phyloP scores from a whole-genome alignment of 129 eudicot genomes.

The Centella asiatica region DNA sequence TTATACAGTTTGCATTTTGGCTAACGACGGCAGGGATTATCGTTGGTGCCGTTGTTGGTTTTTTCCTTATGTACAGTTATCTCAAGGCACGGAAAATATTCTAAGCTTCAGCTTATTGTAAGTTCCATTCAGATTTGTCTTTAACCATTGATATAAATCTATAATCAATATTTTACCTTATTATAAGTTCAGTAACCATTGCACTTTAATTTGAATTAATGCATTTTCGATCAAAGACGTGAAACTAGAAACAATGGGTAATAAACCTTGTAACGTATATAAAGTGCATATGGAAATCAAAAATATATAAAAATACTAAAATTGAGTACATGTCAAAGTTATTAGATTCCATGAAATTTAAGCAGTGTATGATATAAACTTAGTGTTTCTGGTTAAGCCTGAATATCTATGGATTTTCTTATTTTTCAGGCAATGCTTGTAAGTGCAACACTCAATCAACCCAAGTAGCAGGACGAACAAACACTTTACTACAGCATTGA shows the following conservation, averaged over 20 bases:
- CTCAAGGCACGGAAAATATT: slow-evolving; percentile 70
- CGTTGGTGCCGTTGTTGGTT: slow-evolving; percentile 69
- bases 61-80: slow-evolving; percentile 70
- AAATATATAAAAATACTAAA: no score
- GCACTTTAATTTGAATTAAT: background rate
- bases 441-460: background rate
- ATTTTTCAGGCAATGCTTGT: slow-evolving; percentile 9
- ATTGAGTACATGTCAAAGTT: no score
- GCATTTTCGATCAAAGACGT: background rate
- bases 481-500: background rate
- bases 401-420: background rate
- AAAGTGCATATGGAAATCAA: no score
- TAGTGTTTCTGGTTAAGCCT: background rate
- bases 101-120: slow-evolving; percentile 17
- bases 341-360: no score
- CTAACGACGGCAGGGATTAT: slow-evolving; percentile 79
- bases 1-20: slow-evolving; percentile 93
- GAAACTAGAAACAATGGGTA: background rate
- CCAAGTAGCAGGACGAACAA: background rate
- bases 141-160: no score
- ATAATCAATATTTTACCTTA: background rate
- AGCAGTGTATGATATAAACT: no score
- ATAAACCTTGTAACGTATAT: background rate
- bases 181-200: background rate
- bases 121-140: slow-evolving; percentile 15